Conservation (phyloP, 495 filamentous ascomycete species). For the Lophiostoma macrostomum region DNA sequence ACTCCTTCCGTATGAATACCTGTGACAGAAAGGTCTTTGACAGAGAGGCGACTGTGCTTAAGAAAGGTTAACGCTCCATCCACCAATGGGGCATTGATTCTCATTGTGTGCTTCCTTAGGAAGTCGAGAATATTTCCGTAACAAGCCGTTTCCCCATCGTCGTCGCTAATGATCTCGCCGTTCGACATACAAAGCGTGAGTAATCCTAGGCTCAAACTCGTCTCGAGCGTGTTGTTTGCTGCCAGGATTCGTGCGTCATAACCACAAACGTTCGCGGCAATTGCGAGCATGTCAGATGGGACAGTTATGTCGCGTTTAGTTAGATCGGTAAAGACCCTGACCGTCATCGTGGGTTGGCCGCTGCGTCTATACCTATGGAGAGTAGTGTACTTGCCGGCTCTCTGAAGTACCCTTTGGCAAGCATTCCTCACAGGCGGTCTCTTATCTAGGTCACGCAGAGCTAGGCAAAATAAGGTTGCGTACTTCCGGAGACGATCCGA, state of each 20-base stretch:
- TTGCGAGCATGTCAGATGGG: constrained; percentile 2
- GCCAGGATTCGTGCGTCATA: neutral
- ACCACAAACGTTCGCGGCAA: constrained; percentile 2
- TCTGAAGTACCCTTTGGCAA: neutral
- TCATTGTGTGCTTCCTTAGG: neutral
- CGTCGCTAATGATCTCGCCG: neutral
- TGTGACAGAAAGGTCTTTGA: neutral
- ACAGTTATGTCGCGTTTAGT: neutral
- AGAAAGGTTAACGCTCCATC: neutral
- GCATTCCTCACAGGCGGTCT: neutral
- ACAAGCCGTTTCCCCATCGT: neutral
- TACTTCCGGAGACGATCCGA: neutral
- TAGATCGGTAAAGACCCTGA: neutral
- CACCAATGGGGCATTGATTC: neutral
- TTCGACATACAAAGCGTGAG: constrained; percentile 6
- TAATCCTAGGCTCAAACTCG: constrained; percentile 1
- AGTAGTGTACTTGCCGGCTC: neutral
- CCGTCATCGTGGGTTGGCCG: too few species aligned
- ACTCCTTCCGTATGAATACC: neutral
- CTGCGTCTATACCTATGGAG: too few species aligned
- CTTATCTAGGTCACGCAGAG: neutral
- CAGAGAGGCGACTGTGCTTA: neutral
- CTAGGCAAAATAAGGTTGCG: constrained; percentile 4
- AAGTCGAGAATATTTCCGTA: neutral
- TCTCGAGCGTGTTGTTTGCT: neutral